These are phyloP conservation scores for Corylus americana DNA, from an alignment of 306 rosid species.

Conservation along the genomic window DNA sequence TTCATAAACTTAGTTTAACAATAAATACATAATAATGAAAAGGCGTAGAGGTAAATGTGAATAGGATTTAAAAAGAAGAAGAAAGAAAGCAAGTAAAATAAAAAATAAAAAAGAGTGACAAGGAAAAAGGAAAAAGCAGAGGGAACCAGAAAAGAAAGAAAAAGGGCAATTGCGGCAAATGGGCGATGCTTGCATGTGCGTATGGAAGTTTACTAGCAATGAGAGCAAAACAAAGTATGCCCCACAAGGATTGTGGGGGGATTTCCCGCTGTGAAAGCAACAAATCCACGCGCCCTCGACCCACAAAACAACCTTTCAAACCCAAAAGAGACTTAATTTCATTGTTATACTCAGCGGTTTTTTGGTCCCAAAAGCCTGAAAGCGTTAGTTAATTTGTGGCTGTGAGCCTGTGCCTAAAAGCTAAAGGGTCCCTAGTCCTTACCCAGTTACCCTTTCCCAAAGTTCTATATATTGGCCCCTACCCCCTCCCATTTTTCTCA, in stretches of 20 bases:
- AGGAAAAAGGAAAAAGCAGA: background rate
- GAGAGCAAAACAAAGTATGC: slow-evolving; percentile 38
- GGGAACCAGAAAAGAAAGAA: slow-evolving; percentile 4
- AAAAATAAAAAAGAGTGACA: slow-evolving; percentile 1
- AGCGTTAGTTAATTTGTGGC: slow-evolving; percentile 30
- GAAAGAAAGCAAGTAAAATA: too few relatives aligned
- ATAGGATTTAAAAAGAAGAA: background rate
- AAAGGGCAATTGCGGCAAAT: slow-evolving; percentile 54
- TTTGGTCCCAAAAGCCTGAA: slow-evolving; percentile 41
- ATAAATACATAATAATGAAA: too few relatives aligned
- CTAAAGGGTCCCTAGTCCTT: slow-evolving; percentile 11
- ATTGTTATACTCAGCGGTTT: slow-evolving; percentile 21
- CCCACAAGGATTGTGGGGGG: slow-evolving; percentile 50
- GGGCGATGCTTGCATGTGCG: slow-evolving; percentile 60
- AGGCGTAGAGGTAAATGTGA: too few relatives aligned
- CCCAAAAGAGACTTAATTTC: too few relatives aligned
- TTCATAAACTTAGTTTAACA: background rate
- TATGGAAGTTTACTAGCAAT: slow-evolving; percentile 37
- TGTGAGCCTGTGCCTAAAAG: slow-evolving; percentile 26
- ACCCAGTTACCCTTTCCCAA: background rate
- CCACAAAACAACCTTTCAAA: slow-evolving; percentile 34
- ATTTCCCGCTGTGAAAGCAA: slow-evolving; percentile 36
- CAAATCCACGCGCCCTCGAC: slow-evolving; percentile 68
- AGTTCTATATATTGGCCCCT: slow-evolving; percentile 53
- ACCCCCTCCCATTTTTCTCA: slow-evolving; percentile 31